Evolutionary conservation across 164 flowering plant genomes (phyloP).

Genomic region (Liriodendron chinense): DNA sequence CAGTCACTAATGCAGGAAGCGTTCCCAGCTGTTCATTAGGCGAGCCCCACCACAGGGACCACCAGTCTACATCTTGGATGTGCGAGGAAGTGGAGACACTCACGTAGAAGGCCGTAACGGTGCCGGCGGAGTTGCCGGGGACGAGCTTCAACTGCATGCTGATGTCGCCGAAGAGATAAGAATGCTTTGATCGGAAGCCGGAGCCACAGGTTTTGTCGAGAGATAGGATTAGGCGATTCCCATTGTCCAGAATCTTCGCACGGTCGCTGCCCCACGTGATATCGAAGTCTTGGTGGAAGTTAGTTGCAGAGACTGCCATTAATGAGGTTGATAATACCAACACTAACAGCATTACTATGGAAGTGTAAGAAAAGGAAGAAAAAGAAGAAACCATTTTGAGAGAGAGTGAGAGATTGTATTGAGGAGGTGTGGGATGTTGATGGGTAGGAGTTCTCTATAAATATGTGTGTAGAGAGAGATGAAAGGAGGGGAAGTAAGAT

Average conservation of each 20-base stretch:
- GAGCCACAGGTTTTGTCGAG: constrained; percentile 34
- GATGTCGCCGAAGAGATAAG: constrained; percentile 28
- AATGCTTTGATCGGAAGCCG: constrained; percentile 32
- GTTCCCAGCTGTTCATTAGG: no score
- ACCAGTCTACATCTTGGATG: background rate
- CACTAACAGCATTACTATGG: background rate
- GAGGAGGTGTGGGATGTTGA: background rate
- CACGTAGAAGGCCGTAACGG: constrained; percentile 38
- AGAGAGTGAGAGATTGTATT: background rate
- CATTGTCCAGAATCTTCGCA: constrained; percentile 6
- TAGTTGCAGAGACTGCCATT: background rate
- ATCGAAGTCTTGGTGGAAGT: constrained; percentile 7
- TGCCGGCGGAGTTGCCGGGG: constrained; percentile 43
- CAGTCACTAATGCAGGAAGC: no score
- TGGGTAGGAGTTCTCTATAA: background rate
- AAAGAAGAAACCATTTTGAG: background rate
- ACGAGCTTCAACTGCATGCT: constrained; percentile 35
- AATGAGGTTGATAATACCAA: background rate
- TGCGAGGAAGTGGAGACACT: background rate
- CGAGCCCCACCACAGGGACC: no score
- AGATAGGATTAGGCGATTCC: constrained; percentile 26
- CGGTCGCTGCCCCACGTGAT: constrained; percentile 11
- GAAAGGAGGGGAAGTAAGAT: background rate
- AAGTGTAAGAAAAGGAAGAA: background rate
- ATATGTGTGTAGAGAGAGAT: background rate